Base-by-base conservation (phyloP, 768 basidiomycete species). In the Lentinula lateritia region DNA sequence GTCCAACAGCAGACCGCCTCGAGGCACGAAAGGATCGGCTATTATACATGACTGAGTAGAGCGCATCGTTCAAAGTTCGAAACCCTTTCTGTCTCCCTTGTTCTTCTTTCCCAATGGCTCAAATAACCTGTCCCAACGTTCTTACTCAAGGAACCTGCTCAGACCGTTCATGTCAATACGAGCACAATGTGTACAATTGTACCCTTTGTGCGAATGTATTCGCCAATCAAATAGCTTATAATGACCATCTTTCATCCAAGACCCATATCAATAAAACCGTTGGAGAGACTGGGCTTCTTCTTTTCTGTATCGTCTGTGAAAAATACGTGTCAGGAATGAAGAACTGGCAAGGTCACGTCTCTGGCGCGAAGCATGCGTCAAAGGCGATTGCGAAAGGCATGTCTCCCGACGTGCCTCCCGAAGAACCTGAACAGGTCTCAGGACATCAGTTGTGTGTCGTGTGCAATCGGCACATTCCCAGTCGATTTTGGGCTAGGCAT, bases 101-200 rank as follows among this genome's bases (percentile, higher is more conserved):
- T 43, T 28, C 39, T n/a, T 20, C 10, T 61, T 28, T 32, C 35
- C 34, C 20, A 35, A 54, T 61, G 52, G 46, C 35, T 45, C 45
- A 61, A 32, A 12, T n/a, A 28, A 43, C 48, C 35, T 69, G 68
- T 35, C 66, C 64, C 3, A 58, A 62, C 35, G 28, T 67, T 46
- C 52, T 64, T 39, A 39, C 61, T 18, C 56, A 62, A 5, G 66
- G 68, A 12, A 64, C 62, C 38, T 70, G 69, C 57, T 53, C 52
- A 9, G 56, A 50, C 23, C 50, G 42, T 12, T 10, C 10, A 10
- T 71, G 70, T 55, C 50, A 12, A 15, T 64, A 56, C 34, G 50
- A 65, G 7, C 70, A 71, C 38, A 64, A 71, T 36, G 61, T 67
- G 12, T 58, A 52, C 20, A 43, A 64, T n/a, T 71, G 70, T 58